Evolutionary conservation across 495 filamentous ascomycete genomes (phyloP).

Genomic region (Penicillium fimorum): DNA sequence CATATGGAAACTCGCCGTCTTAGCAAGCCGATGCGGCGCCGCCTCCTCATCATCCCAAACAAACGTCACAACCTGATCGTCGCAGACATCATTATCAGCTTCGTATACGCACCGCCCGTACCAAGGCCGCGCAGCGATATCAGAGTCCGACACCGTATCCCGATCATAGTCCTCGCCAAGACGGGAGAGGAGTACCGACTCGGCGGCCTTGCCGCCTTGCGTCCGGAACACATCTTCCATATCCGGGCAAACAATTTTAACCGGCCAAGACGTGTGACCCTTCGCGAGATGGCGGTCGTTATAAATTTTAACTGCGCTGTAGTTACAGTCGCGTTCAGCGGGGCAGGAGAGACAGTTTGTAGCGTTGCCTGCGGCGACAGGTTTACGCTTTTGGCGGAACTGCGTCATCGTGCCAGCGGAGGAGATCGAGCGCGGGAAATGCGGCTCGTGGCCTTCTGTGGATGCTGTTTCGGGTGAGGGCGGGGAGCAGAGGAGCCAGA

Average conservation of each 20-base stretch:
- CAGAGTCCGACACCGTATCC: constrained; percentile 38
- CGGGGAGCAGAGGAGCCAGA: constrained; percentile 67
- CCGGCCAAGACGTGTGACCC: constrained; percentile 72
- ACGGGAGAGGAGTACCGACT: constrained; percentile 28
- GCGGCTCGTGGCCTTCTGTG: constrained; percentile 41
- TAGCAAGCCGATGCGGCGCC: constrained; percentile 57
- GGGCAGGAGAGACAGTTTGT: constrained; percentile 89
- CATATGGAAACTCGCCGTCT: constrained; percentile 92
- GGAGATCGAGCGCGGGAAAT: constrained; percentile 70
- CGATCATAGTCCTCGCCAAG: constrained; percentile 69
- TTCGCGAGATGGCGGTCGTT: constrained; percentile 54
- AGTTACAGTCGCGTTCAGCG: constrained; percentile 69
- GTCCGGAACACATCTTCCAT: constrained; percentile 63
- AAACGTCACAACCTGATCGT: constrained; percentile 86
- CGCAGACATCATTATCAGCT: constrained; percentile 81
- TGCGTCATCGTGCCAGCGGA: constrained; percentile 64
- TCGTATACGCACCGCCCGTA: constrained; percentile 95
- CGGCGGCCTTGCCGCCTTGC: constrained; percentile 23
- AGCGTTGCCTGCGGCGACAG: constrained; percentile 63
- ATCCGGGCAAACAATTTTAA: constrained; percentile 84
- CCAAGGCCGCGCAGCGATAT: constrained; percentile 67
- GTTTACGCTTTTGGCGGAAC: constrained; percentile 73
- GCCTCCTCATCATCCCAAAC: constrained; percentile 61
- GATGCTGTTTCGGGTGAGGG: constrained; percentile 20
- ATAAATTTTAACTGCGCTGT: constrained; percentile 82